phyloP scores from a whole-genome alignment of 2,329 filamentous ascomycete species.

The Aspergillus caelatus region DNA sequence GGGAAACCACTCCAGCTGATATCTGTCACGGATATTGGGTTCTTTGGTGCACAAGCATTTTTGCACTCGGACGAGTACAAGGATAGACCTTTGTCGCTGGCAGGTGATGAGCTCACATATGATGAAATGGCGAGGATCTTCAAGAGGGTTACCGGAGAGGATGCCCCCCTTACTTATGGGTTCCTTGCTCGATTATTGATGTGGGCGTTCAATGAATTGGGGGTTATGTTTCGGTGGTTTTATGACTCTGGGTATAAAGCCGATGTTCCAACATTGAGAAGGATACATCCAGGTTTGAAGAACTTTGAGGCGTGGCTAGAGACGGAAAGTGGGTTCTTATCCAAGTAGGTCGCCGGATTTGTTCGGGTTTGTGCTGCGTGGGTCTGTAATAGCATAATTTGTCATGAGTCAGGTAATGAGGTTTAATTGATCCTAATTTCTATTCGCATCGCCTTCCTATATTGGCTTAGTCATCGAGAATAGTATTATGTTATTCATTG shows the following conservation, averaged over 20 bases:
- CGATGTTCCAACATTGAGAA: conserved; percentile 47
- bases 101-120: conserved; percentile 56
- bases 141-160: conserved; percentile 48
- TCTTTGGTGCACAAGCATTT: conserved; percentile 55
- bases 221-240: conserved; percentile 57
- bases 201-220: conserved; percentile 48
- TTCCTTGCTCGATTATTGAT: conserved; percentile 45
- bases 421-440: background rate
- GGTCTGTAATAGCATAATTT: background rate
- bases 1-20: conserved; percentile 49
- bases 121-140: conserved; percentile 50
- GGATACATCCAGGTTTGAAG: conserved; percentile 49
- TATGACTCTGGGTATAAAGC: conserved; percentile 50
- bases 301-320: conserved; percentile 53
- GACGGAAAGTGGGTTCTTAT: conserved; percentile 49
- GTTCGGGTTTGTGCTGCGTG: background rate
- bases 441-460: background rate
- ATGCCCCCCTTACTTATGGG: conserved; percentile 46
- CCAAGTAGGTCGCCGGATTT: background rate
- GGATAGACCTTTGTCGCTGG: conserved; percentile 41
- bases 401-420: background rate
- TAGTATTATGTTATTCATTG: background rate
- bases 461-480: background rate
- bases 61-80: conserved; percentile 48
- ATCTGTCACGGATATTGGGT: conserved; percentile 54